Percentiles rank a stretch among this genome's conserved stretches.
These are phyloP conservation scores for Digitaria exilis DNA, from an alignment of 202 grass and related monocot species.

Conservation along the genomic window DNA sequence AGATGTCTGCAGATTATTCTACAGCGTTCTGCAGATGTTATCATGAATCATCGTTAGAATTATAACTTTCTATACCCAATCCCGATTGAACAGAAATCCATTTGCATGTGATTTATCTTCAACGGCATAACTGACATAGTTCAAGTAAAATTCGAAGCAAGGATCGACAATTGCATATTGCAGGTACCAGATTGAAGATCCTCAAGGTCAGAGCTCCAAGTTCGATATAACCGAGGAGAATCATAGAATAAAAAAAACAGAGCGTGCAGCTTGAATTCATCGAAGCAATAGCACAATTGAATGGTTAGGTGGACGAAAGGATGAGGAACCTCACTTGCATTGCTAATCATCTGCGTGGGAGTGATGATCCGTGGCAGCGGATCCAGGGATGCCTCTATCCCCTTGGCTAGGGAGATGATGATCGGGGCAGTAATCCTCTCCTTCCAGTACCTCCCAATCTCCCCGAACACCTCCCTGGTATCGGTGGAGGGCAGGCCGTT, in stretches of 20 bases:
- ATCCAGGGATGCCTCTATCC: constrained; percentile 88
- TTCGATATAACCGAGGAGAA: constrained; percentile 19
- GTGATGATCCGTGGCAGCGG: constrained; percentile 87
- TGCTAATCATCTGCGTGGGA: constrained; percentile 93
- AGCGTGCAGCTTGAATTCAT: neutral
- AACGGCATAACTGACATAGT: neutral
- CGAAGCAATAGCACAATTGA: neutral
- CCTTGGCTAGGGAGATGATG: constrained; percentile 92
- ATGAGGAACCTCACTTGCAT: constrained; percentile 69
- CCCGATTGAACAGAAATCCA: neutral
- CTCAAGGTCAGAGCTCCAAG: constrained; percentile 5
- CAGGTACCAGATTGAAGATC: constrained; percentile 17
- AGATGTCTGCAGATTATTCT: neutral
- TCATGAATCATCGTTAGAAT: neutral
- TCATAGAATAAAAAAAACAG: neutral
- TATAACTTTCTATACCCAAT: neutral
- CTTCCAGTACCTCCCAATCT: constrained; percentile 90
- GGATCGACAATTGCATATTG: neutral
- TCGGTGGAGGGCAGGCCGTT: constrained; percentile 93
- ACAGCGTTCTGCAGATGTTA: neutral
- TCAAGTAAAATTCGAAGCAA: neutral
- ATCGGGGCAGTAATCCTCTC: constrained; percentile 76
- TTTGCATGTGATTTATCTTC: neutral
- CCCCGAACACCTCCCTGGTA: constrained; percentile 86
- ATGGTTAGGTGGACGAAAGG: neutral